Evolutionary conservation across 2,329 filamentous ascomycete genomes (phyloP).

Genomic region (Macrophomina tecta): DNA sequence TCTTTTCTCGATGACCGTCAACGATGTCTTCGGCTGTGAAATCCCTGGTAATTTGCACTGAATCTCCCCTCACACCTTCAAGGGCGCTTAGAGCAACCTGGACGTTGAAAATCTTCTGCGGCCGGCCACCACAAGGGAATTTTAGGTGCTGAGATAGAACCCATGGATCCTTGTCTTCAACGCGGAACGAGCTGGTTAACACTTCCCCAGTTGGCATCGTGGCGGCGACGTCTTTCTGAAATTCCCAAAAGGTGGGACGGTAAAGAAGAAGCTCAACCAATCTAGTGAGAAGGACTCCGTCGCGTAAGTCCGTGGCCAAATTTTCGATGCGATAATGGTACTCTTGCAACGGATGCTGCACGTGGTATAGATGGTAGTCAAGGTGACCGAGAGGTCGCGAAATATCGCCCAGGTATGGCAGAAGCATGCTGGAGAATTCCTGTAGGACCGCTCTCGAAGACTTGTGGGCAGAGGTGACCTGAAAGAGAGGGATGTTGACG

Average conservation of each 20-base stretch:
- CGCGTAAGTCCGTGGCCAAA: slow-evolving; percentile 66
- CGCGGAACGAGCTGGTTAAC: slow-evolving; percentile 45
- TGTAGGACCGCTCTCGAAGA: slow-evolving; percentile 61
- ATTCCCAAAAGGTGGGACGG: slow-evolving; percentile 40
- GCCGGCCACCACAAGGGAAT: slow-evolving; percentile 60
- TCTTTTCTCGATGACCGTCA: slow-evolving; percentile 69
- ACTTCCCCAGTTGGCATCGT: slow-evolving; percentile 53
- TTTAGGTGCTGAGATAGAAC: slow-evolving; percentile 64
- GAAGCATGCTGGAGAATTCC: slow-evolving; percentile 58
- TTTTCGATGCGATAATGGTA: slow-evolving; percentile 64
- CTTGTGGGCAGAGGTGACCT: slow-evolving; percentile 59
- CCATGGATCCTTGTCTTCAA: slow-evolving; percentile 47
- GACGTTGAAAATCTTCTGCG: slow-evolving; percentile 65
- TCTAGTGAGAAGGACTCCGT: slow-evolving; percentile 65
- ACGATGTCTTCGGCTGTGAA: slow-evolving; percentile 65
- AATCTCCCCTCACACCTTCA: slow-evolving; percentile 49
- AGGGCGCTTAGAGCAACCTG: slow-evolving; percentile 63
- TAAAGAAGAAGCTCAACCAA: slow-evolving; percentile 65
- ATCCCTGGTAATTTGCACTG: slow-evolving; percentile 47
- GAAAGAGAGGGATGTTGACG: slow-evolving; percentile 57
- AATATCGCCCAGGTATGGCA: slow-evolving; percentile 66
- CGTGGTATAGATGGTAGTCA: slow-evolving; percentile 60
- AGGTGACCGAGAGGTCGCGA: slow-evolving; percentile 61
- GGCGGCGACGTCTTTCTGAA: slow-evolving; percentile 50
- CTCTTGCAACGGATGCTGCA: slow-evolving; percentile 65